These are phyloP conservation scores for Trypanosoma theileri DNA, from an alignment of 208 protist genomes.

Conservation along the genomic window DNA sequence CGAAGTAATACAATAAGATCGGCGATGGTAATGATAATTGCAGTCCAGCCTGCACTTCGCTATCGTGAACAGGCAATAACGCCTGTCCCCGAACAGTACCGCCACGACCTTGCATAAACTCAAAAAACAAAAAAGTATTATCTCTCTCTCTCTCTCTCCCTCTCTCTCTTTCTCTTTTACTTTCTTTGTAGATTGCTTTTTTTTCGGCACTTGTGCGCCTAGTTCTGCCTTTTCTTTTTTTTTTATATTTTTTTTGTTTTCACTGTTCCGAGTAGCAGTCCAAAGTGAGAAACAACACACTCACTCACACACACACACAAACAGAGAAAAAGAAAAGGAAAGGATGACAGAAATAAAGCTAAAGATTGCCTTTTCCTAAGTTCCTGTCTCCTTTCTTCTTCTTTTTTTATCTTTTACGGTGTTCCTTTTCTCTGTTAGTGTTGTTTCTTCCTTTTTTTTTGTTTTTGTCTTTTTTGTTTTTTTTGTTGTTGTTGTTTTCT, in stretches of 20 bases:
- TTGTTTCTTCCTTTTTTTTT: conserved; percentile 13
- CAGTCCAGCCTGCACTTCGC: conserved; percentile 19
- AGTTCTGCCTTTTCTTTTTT: not conserved
- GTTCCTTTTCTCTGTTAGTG: conserved; percentile 1
- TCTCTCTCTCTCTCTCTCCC: too few species aligned
- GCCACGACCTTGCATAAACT: conserved; percentile 17
- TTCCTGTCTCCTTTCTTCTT: conserved; percentile 5
- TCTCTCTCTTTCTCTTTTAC: not conserved
- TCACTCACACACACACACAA: too few species aligned
- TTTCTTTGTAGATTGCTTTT: not conserved
- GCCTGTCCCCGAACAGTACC: conserved; percentile 10
- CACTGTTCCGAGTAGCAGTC: too few species aligned
- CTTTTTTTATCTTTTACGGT: conserved; percentile 1
- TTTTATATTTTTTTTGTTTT: not conserved
- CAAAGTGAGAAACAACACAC: too few species aligned
- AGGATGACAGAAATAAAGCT: too few species aligned
- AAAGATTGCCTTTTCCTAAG: not conserved
- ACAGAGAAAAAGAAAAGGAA: too few species aligned
- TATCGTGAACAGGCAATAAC: conserved; percentile 8
- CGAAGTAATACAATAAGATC: conserved; percentile 16
- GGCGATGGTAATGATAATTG: conserved; percentile 24
- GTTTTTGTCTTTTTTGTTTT: not conserved
- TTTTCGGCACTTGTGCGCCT: not conserved
- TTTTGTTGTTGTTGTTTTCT: conserved; percentile 12
- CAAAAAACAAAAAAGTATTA: not conserved